phyloP scores from a whole-genome alignment of 768 basidiomycete species.

The Clitopilus passeckerianus region DNA sequence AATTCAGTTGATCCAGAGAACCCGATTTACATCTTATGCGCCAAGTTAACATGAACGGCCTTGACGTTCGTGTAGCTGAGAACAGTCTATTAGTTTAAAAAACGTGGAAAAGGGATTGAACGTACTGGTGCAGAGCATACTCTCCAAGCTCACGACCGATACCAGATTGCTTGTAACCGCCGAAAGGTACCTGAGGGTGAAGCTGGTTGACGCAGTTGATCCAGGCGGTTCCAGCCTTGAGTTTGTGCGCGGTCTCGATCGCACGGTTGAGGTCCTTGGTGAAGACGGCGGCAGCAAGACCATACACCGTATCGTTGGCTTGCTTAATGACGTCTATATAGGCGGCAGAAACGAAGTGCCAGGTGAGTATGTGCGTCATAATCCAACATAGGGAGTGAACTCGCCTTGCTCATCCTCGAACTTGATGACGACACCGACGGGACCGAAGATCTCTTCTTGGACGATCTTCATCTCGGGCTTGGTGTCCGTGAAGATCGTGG shows the following conservation, averaged over 20 bases:
- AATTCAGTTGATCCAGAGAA: neutral
- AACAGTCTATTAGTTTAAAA: neutral
- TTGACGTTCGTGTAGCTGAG: constrained; percentile 63
- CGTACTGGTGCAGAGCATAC: constrained; percentile 60
- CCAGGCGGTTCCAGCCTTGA: constrained; percentile 84
- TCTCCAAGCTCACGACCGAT: constrained; percentile 80
- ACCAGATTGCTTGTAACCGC: constrained; percentile 82
- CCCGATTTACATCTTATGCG: constrained; percentile 19
- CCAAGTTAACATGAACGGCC: constrained; percentile 63
- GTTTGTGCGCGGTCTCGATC: constrained; percentile 60
- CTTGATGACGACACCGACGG: constrained; percentile 64
- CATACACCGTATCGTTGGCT: constrained; percentile 87
- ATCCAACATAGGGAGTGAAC: neutral
- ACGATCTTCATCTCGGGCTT: constrained; percentile 65
- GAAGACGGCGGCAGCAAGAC: constrained; percentile 86
- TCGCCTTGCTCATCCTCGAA: constrained; percentile 52
- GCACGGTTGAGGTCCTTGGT: constrained; percentile 74
- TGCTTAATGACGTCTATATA: constrained; percentile 52
- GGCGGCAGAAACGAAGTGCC: neutral
- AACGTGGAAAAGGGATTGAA: constrained; percentile 15
- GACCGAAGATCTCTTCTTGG: constrained; percentile 68
- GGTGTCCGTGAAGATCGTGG: constrained; percentile 64
- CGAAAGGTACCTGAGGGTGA: constrained; percentile 66
- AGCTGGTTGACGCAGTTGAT: constrained; percentile 48
- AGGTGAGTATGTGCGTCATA: neutral